A percentile compares a stretch with the other conserved stretches of the same genome.
phyloP scores from a whole-genome alignment of 2,329 filamentous ascomycete genomes.

The Phaeosphaeriaceae sp. region DNA sequence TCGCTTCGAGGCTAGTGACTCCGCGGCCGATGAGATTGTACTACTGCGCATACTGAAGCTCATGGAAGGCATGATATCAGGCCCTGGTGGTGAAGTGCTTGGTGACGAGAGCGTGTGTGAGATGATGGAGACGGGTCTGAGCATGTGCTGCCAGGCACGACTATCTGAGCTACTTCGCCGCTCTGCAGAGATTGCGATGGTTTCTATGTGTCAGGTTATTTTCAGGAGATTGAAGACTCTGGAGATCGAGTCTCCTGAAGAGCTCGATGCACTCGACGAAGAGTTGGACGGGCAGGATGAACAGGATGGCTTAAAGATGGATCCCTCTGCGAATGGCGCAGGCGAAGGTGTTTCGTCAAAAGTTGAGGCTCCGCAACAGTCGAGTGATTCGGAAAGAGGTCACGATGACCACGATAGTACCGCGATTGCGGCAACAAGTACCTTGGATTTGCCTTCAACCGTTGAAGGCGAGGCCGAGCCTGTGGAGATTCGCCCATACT shows the following conservation, averaged over 20 bases:
- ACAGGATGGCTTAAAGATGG: constrained; percentile 82
- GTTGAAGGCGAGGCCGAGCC: constrained; percentile 54
- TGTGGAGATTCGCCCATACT: constrained; percentile 80
- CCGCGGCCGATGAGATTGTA: constrained; percentile 93
- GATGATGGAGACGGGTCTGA: constrained; percentile 98
- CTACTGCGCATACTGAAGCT: constrained; percentile 91
- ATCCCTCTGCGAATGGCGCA: constrained; percentile 73
- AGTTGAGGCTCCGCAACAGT: constrained; percentile 44
- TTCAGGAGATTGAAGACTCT: constrained; percentile 91
- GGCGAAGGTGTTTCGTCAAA: constrained; percentile 50
- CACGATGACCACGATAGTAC: constrained; percentile 47
- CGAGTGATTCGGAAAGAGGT: constrained; percentile 39
- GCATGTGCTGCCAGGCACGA: constrained; percentile 93
- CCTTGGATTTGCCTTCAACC: constrained; percentile 52
- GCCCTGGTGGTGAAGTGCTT: constrained; percentile 88
- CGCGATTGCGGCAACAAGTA: constrained; percentile 50
- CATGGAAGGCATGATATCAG: constrained; percentile 98
- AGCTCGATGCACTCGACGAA: constrained; percentile 69
- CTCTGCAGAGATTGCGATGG: constrained; percentile 95
- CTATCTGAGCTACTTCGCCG: constrained; percentile 89
- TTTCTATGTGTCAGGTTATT: constrained; percentile 98
- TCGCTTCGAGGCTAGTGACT: constrained; percentile 95
- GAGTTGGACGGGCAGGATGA: constrained; percentile 66
- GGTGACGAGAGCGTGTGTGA: constrained; percentile 98
- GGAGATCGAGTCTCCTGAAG: constrained; percentile 74